Base-by-base conservation (phyloP, 2,329 filamentous ascomycete genomes). In the Ophiognomonia clavigignenti-juglandacearum region DNA sequence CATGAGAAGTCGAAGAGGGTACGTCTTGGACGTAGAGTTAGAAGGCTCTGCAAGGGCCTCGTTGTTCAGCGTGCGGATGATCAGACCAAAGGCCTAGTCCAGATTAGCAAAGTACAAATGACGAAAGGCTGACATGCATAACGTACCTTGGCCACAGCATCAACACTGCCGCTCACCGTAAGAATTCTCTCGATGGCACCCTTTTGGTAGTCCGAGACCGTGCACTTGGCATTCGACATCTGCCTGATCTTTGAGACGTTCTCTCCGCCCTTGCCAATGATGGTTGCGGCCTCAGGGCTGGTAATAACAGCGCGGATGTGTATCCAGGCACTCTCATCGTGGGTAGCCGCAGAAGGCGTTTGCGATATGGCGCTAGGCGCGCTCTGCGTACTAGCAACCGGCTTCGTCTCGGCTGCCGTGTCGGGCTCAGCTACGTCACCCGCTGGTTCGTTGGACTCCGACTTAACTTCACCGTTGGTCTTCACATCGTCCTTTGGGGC, bases 241-340 rank as follows among this genome's bases (percentile, higher is more conserved):
- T 88, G 89, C 57, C 93, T 84, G 63, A 98, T 97, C 71, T 95
- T 89, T 57, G 91, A 95, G 39, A 98, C 93, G 63, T 98, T 98
- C 75, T 98, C 93, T 64, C 93, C 93, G 54, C 91, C 92, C 72
- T 98, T 98, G 63, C 93, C 93, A 68, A 98, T 98, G 56, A 96
- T 89, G 40, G 93, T 98, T 32, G 93, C 93, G 57, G 93, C 93
- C 69, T 98, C 93, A 38, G 90, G 89, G 68, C 92, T 98, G 43
- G 92, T 95, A 60, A 98, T 98, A 60, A 96, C 91, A 47, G 93
- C 89, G 57, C 93, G 87, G 59, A 98, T 88, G 65, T 98, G 93
- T 57, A 98, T 91, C 92, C 93, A 98, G 39, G 85, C 85, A 39
- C 87, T 90, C 73, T 98, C 93, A 62, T 98, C 93, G 59, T 93